Evolutionary conservation across 2,329 filamentous ascomycete species (phyloP), one percentile per base, ranked within the genome.

Genomic region (Paraphaeosphaeria sporulosa): DNA sequence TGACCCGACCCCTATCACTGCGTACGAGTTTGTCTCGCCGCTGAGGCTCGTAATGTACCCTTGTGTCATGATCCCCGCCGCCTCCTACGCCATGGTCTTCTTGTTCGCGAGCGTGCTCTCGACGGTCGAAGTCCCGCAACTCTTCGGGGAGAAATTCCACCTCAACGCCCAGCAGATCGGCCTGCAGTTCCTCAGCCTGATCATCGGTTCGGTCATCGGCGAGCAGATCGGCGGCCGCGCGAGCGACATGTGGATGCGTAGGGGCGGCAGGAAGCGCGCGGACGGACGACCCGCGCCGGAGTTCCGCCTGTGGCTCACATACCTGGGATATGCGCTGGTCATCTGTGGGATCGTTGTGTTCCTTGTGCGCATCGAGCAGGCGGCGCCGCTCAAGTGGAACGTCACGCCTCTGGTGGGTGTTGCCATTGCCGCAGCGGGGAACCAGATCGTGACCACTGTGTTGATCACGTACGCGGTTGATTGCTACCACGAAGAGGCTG

Each of bases 391-490:
- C 0, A 70, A 80, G 2, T 89, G 84, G 83, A 85, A 87, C 57
- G 80, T 87, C 5, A 86, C 84, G 0, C 86, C 86, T 0, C 76
- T 86, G 15, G 68, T 88, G 17, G 86, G 86, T 4, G 80, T 80
- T 6, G 85, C 80, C 0, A 81, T 82, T 40, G 76, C 78, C 0
- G 82, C 81, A 0, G 83, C 80, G 5, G 86, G 87, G 0, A 87
- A 87, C 60, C 86, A 89, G 71, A 83, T 89, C 44, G 80, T 88
- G 17, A 88, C 86, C 0, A 88, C 87, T 0, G 83, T 88, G 2
- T 69, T 87, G 46, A 83, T 87, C 25, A 88, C 87, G 0, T 89
- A 87, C 68, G 83, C 85, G 0, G 83, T 89, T 0, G 87, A 89
- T 64, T 86, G 84, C 66, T 82, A 86, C 61, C 80, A 77, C 2